Percentiles rank a stretch among this genome's conserved stretches.
phyloP scores from a whole-genome alignment of 768 basidiomycete genomes.

The Chiua virens region DNA sequence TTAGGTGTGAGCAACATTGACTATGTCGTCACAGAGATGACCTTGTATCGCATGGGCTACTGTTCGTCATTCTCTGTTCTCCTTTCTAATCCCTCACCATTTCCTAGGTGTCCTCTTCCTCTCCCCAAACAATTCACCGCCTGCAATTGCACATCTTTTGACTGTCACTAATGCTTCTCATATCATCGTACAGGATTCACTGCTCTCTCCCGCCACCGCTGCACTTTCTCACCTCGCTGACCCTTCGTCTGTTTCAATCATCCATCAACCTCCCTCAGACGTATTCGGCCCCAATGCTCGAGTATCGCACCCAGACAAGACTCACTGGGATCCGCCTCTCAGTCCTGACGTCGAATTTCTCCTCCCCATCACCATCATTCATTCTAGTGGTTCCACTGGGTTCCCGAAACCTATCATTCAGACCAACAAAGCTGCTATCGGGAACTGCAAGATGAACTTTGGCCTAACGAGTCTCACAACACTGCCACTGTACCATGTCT shows the following conservation, averaged over 20 bases:
- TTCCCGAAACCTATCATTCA: conserved; percentile 45
- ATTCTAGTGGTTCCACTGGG: conserved; percentile 42
- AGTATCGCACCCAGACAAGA: conserved; percentile 18
- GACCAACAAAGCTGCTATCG: conserved; percentile 37
- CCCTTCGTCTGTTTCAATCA: conserved; percentile 19
- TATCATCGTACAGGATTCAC: conserved; percentile 20
- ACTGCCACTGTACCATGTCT: conserved; percentile 35
- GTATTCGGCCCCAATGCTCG: conserved; percentile 19
- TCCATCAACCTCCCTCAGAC: conserved; percentile 21
- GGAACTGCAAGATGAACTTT: conserved; percentile 36
- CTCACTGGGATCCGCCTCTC: conserved; percentile 19
- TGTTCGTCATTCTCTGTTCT: conserved; percentile 15
- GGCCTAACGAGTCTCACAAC: conserved; percentile 21
- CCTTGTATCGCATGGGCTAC: conserved; percentile 32
- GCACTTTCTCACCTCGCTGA: conserved; percentile 20
- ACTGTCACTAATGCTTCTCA: conserved; percentile 20
- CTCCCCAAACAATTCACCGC: conserved; percentile 45
- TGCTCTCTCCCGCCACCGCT: conserved; percentile 12
- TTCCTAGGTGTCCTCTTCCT: conserved; percentile 33
- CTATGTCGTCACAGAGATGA: conserved; percentile 26
- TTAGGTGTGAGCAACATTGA: conserved; percentile 28
- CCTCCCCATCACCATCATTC: conserved; percentile 22
- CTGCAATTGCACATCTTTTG: conserved; percentile 47
- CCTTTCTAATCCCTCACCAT: background rate
- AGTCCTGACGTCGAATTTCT: conserved; percentile 21